Evolutionary conservation across 1,139 yeast genomes (phyloP), one percentile per base, ranked within the genome.

Genomic region (Citeromyces siamensis): DNA sequence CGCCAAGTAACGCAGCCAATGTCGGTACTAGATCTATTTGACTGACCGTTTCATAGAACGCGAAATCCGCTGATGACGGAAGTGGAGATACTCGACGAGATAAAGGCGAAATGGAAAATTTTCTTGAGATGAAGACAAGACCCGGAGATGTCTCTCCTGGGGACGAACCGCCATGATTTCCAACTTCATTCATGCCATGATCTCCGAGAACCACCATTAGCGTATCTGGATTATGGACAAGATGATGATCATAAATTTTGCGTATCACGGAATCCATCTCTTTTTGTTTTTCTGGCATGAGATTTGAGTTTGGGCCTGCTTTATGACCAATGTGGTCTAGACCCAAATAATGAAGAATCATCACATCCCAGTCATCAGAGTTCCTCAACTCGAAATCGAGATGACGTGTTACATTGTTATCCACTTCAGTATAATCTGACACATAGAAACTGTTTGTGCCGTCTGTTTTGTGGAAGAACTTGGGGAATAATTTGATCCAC

Each of bases 241-340:
- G 46, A 3, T 71, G 52, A 6, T 64, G 57, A 0, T 60, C 51
- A 51, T 74, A 85, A 0, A 90, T 54, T 27, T 62, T 50, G 37
- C 65, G 44, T 6, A 86, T 61, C 2, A 90, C 68, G 0, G 41
- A 47, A 53, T 90, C 96, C 95, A 90, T 85, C 55, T 90, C 98
- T 6, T 41, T 41, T 44, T 86, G 97, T 48, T 90, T 90, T 0
- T 60, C 62, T 2, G 75, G 71, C 98, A 93, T 90, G 47, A 75
- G 78, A 0, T 67, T 58, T 5, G 95, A 84, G 4, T 62, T 50
- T 0, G 98, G 93, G 0, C 98, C 99, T 28, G 95, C 94, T 52
- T 86, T 88, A 55, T 93, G 98, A 1, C 99, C 98, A 47, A 93
- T 93, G 54, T 93, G 98, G 53, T 93, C 98, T 34, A 93, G 61